Evolutionary conservation across 768 basidiomycete genomes (phyloP).

Genomic region (Pholiota conissans): DNA sequence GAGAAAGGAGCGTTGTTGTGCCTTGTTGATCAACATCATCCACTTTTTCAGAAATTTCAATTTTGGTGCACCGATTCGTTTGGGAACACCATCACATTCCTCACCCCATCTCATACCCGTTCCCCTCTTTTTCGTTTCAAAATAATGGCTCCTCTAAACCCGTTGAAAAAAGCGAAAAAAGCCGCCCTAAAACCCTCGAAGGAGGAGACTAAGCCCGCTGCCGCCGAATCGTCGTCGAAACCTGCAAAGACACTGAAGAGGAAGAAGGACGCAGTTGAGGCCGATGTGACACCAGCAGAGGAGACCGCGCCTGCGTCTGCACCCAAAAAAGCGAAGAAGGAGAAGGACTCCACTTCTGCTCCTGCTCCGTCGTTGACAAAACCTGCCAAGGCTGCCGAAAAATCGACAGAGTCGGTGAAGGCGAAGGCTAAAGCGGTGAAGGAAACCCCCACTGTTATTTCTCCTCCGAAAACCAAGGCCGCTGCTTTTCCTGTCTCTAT

Average conservation of each 20-base stretch:
- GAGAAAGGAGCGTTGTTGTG: slow-evolving; percentile 24
- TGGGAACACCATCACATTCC: not conserved
- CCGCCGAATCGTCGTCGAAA: slow-evolving; percentile 10
- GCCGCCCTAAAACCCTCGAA: slow-evolving; percentile 7
- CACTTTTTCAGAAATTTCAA: slow-evolving; percentile 16
- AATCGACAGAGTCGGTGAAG: slow-evolving; percentile 4
- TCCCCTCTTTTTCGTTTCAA: not conserved
- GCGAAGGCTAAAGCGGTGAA: slow-evolving; percentile 4
- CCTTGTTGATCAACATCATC: slow-evolving; percentile 23
- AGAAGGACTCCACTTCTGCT: slow-evolving; percentile 5
- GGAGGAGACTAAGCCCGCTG: slow-evolving; percentile 3
- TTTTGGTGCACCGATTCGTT: slow-evolving; percentile 4
- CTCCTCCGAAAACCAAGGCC: slow-evolving; percentile 4
- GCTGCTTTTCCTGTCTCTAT: not conserved
- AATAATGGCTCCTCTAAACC: slow-evolving; percentile 7
- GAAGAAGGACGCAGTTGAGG: slow-evolving; percentile 26
- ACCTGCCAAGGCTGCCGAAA: not conserved
- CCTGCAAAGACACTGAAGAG: slow-evolving; percentile 28
- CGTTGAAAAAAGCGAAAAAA: slow-evolving; percentile 17
- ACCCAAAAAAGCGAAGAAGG: slow-evolving; percentile 20
- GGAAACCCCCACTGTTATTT: too few relatives aligned
- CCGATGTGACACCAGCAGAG: slow-evolving; percentile 13
- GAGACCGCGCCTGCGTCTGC: slow-evolving; percentile 5
- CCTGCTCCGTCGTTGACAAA: too few relatives aligned
- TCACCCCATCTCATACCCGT: not conserved